A percentile compares a stretch with the other conserved stretches of the same genome.
These are phyloP conservation scores for Mycena leptocephala DNA, from an alignment of 768 basidiomycete genomes.

Conservation along the genomic window DNA sequence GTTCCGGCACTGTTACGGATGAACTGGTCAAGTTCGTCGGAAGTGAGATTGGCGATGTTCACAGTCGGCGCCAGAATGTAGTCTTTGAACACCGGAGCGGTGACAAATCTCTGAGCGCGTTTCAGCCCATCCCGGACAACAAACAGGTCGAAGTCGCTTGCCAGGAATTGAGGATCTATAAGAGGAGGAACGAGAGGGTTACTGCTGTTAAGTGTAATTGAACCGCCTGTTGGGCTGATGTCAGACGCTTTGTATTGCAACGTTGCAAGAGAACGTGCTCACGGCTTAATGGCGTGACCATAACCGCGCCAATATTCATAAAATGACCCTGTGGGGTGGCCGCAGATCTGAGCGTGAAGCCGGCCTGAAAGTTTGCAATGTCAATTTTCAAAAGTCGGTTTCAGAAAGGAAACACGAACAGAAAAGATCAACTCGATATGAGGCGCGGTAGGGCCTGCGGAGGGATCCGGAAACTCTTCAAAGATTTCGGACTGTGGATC, in stretches of 20 bases:
- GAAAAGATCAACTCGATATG: neutral
- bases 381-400: neutral
- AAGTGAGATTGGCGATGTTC: neutral
- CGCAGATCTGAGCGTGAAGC: neutral
- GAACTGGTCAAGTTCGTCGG: neutral
- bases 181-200: neutral
- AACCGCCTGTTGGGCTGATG: neutral
- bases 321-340: neutral
- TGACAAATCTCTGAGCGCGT: neutral
- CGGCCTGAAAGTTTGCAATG: neutral
- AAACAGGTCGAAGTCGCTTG: neutral
- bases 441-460: neutral
- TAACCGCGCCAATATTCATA: neutral
- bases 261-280: no score
- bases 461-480: neutral
- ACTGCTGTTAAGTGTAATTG: slow-evolving; percentile 4
- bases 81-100: neutral
- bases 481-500: neutral
- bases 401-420: neutral
- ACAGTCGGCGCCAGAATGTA: neutral
- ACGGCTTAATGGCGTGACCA: neutral
- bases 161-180: neutral
- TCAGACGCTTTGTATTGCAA: neutral
- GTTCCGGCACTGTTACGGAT: neutral
- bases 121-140: neutral